Conservation (phyloP, 306 rosid species). For the Rosa multiflora region DNA sequence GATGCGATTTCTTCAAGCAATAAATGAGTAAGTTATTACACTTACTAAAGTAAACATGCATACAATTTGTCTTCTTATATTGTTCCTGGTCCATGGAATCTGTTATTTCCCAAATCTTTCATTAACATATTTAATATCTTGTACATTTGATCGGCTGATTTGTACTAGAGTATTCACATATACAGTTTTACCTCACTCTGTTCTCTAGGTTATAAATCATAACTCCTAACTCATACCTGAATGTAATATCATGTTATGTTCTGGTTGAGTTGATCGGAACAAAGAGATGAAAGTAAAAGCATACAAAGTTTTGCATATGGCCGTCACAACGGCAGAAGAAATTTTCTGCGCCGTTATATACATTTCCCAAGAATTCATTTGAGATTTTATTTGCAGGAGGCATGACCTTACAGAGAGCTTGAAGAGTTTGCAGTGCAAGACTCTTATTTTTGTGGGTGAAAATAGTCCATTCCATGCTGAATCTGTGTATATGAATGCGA, state of each 20-base stretch:
- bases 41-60: slow-evolving; percentile 3
- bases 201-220: neutral
- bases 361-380: slow-evolving; percentile 13
- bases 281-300: neutral
- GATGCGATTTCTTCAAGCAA: slow-evolving; percentile 81
- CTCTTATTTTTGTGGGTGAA: slow-evolving; percentile 81
- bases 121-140: neutral
- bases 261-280: neutral
- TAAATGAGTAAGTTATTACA: slow-evolving; percentile 52
- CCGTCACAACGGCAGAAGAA: neutral
- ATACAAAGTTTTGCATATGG: neutral
- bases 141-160: neutral
- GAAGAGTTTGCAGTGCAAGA: slow-evolving; percentile 69
- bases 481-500: slow-evolving; percentile 63
- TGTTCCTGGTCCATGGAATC: neutral
- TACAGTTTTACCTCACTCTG: neutral
- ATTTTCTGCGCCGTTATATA: neutral
- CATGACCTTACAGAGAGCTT: slow-evolving; percentile 60
- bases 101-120: neutral
- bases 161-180: neutral
- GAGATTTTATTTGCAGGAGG: slow-evolving; percentile 52
- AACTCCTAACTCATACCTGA: neutral
- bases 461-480: slow-evolving; percentile 79
- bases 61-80: neutral
- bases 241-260: neutral